Percentiles rank a stretch among this genome's conserved stretches.
Conservation (phyloP, 768 basidiomycete species). For the Amanita phalloides region DNA sequence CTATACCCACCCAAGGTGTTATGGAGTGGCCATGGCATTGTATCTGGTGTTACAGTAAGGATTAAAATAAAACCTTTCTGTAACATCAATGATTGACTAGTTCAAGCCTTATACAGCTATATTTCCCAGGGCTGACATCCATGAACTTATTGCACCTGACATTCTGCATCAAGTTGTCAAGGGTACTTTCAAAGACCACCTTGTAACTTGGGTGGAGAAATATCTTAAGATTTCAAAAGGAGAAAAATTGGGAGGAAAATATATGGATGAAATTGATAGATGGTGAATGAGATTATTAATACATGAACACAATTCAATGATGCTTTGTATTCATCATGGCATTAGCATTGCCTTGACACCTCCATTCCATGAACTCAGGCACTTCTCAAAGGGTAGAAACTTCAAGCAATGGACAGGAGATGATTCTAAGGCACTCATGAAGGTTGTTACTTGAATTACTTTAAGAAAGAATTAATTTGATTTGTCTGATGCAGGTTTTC, state of each 20-base stretch:
- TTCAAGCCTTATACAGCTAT: too few relatives aligned
- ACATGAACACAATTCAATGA: too few relatives aligned
- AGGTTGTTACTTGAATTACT: slow-evolving; percentile 6
- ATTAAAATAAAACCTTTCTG: too few relatives aligned
- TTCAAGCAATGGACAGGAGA: slow-evolving; percentile 13
- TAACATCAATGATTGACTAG: too few relatives aligned
- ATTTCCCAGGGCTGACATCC: too few relatives aligned
- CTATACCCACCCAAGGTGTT: too few relatives aligned
- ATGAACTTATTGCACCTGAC: slow-evolving; percentile 7
- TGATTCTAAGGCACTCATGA: slow-evolving; percentile 12
- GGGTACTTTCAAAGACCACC: slow-evolving; percentile 27
- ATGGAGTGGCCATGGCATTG: too few relatives aligned
- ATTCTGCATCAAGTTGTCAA: slow-evolving; percentile 26
- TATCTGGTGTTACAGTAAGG: too few relatives aligned
- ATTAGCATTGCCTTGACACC: slow-evolving; percentile 7
- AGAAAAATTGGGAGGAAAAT: too few relatives aligned
- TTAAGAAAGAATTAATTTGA: not conserved
- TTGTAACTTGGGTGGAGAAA: slow-evolving; percentile 19
- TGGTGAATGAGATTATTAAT: too few relatives aligned
- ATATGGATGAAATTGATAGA: too few relatives aligned
- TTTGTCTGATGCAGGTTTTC: slow-evolving; percentile 7
- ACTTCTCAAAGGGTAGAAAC: slow-evolving; percentile 6
- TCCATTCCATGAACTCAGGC: slow-evolving; percentile 3
- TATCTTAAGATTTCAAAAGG: too few relatives aligned
- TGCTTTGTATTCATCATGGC: not conserved